phyloP scores from a whole-genome alignment of 495 filamentous ascomycete species.

The Neurospora tetraspora region DNA sequence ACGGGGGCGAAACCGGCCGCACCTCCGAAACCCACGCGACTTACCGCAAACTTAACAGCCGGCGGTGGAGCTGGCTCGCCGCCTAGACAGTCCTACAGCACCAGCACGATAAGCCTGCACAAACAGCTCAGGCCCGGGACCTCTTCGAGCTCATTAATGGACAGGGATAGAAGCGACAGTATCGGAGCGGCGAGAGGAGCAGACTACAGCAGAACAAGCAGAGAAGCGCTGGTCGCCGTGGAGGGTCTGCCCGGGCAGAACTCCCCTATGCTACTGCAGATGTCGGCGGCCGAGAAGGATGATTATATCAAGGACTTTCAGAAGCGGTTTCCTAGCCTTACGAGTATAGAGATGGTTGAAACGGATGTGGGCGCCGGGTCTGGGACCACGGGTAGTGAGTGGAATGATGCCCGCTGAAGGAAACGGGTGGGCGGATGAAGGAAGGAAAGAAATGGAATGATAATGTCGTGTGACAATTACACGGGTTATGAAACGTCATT shows the following conservation, averaged over 20 bases:
- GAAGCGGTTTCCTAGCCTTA: conserved; percentile 71
- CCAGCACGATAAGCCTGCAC: neutral
- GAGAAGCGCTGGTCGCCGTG: conserved; percentile 27
- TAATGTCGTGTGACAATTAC: neutral
- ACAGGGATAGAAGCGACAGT: neutral
- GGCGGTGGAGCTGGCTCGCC: conserved; percentile 22
- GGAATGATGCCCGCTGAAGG: neutral
- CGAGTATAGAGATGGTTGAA: conserved; percentile 74
- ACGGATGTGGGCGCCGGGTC: conserved; percentile 29
- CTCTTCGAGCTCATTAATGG: neutral
- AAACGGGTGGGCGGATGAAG: neutral
- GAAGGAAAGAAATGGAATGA: neutral
- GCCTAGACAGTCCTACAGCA: conserved; percentile 14
- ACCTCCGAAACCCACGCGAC: conserved; percentile 43
- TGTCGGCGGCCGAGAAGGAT: conserved; percentile 39
- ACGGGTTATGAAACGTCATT: neutral
- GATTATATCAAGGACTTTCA: conserved; percentile 57
- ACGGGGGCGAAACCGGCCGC: conserved; percentile 23
- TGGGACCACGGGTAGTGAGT: neutral
- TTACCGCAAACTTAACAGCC: conserved; percentile 37
- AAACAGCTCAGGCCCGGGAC: conserved; percentile 7
- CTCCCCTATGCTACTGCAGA: conserved; percentile 29
- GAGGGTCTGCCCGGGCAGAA: conserved; percentile 28
- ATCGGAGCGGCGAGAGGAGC: conserved; percentile 10
- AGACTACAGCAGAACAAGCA: neutral